Evolutionary conservation across 805 yeast species (phyloP).

Genomic region (Candida vartiovaarae): DNA sequence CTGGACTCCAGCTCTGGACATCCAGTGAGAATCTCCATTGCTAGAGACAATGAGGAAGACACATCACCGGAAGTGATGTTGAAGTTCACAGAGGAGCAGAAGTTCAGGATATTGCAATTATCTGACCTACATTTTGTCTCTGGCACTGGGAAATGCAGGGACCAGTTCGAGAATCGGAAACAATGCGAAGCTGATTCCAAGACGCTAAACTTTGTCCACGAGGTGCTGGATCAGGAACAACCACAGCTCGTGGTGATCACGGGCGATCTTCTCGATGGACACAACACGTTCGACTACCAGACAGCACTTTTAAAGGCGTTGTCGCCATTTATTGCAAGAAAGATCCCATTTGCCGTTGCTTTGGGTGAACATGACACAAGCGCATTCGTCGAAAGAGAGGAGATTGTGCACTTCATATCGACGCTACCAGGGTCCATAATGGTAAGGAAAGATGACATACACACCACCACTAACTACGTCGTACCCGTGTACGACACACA

Average conservation of each 20-base stretch:
- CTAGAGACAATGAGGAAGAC: neutral
- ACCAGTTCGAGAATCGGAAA: slow-evolving; percentile 22
- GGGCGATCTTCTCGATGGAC: slow-evolving; percentile 60
- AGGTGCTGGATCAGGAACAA: slow-evolving; percentile 43
- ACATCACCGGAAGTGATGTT: slow-evolving; percentile 9
- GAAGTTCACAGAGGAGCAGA: slow-evolving; percentile 26
- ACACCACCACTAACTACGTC: slow-evolving; percentile 40
- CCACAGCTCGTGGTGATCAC: slow-evolving; percentile 61
- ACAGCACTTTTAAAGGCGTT: slow-evolving; percentile 54
- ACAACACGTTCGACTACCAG: slow-evolving; percentile 50
- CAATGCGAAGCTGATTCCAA: slow-evolving; percentile 48
- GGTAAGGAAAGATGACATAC: slow-evolving; percentile 24
- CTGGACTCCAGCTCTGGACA: neutral
- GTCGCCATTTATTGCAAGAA: slow-evolving; percentile 42
- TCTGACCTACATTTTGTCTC: slow-evolving; percentile 63
- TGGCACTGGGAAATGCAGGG: slow-evolving; percentile 48
- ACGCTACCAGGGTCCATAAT: slow-evolving; percentile 44
- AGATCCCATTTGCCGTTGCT: slow-evolving; percentile 54
- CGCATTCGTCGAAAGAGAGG: slow-evolving; percentile 36
- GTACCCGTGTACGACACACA: slow-evolving; percentile 31
- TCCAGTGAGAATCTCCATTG: slow-evolving; percentile 7
- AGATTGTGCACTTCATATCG: slow-evolving; percentile 37
- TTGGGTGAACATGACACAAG: slow-evolving; percentile 60
- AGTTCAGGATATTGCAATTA: slow-evolving; percentile 55
- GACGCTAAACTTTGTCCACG: slow-evolving; percentile 43